Conservation (phyloP, 129 eudicot genomes). For the Centaurea solstitialis region DNA sequence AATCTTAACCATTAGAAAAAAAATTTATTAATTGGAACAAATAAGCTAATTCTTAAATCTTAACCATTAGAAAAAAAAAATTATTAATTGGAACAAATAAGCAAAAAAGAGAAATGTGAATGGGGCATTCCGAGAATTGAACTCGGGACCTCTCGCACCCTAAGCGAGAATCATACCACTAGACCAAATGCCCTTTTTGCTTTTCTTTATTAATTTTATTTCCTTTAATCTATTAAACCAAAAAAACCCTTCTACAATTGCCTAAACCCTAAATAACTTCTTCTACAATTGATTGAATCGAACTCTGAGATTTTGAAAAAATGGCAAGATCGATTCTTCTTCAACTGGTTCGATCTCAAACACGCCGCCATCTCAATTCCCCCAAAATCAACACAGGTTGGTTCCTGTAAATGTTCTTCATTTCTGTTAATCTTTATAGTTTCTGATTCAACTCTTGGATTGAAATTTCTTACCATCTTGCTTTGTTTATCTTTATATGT, state of each 20-base stretch:
- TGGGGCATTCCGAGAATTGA: conserved; percentile 99
- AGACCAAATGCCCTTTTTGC: conserved; percentile 82
- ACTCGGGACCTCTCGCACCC: conserved; percentile 99
- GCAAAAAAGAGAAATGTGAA: too few species aligned
- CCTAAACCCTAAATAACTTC: conserved; percentile 40
- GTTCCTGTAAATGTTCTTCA: conserved; percentile 21
- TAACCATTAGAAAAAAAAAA: too few species aligned
- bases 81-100: too few species aligned
- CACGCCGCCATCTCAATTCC: conserved; percentile 35
- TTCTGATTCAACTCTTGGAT: background rate
- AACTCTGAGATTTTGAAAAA: background rate
- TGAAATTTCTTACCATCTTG: background rate
- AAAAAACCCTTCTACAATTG: background rate
- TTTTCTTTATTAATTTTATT: background rate
- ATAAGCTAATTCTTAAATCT: too few species aligned
- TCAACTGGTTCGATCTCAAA: conserved; percentile 52
- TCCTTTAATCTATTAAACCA: background rate
- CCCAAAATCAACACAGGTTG: conserved; percentile 50
- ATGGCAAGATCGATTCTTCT: conserved; percentile 62
- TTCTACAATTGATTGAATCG: background rate
- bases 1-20: too few species aligned
- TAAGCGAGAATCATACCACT: conserved; percentile 99
- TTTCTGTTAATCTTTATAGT: background rate
- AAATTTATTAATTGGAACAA: too few species aligned
- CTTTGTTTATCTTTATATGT: conserved; percentile 4